Percentiles rank a stretch among this genome's conserved stretches.
phyloP scores from a whole-genome alignment of 768 basidiomycete species.

The Termitomyces sp. region DNA sequence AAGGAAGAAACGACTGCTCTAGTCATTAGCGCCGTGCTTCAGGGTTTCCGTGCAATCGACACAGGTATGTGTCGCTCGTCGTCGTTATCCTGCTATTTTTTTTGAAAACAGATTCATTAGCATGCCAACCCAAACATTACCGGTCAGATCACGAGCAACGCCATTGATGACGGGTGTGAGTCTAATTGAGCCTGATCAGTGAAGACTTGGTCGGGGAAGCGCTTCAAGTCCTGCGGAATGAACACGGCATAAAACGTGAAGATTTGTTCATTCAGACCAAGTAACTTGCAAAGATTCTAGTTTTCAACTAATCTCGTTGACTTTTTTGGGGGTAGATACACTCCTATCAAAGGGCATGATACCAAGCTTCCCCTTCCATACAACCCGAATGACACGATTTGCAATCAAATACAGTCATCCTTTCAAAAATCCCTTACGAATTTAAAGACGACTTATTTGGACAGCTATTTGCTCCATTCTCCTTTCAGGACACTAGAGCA shows the following conservation, averaged over 20 bases:
- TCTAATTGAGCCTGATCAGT: slow-evolving; percentile 27
- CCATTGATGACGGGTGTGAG: background rate
- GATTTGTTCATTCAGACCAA: slow-evolving; percentile 81
- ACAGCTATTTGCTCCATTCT: slow-evolving; percentile 76
- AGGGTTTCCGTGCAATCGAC: slow-evolving; percentile 79
- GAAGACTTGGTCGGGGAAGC: slow-evolving; percentile 82
- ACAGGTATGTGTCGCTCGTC: slow-evolving; percentile 46
- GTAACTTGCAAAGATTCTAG: slow-evolving; percentile 26
- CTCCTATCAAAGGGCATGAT: slow-evolving; percentile 72
- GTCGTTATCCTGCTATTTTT: background rate
- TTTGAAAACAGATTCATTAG: slow-evolving; percentile 24
- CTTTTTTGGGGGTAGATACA: slow-evolving; percentile 47
- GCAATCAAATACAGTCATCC: slow-evolving; percentile 58
- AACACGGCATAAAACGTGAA: slow-evolving; percentile 60
- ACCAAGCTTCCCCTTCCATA: slow-evolving; percentile 68
- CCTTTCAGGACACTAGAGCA: slow-evolving; percentile 53
- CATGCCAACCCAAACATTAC: slow-evolving; percentile 73
- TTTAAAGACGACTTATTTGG: slow-evolving; percentile 68
- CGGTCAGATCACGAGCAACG: slow-evolving; percentile 31
- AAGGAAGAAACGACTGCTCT: slow-evolving; percentile 63
- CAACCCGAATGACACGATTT: slow-evolving; percentile 45
- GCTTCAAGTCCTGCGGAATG: slow-evolving; percentile 46
- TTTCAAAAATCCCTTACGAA: slow-evolving; percentile 62
- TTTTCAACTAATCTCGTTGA: background rate
- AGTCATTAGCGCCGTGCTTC: slow-evolving; percentile 65